A percentile compares a stretch with the other conserved stretches of the same genome.
phyloP scores from a whole-genome alignment of 2,329 filamentous ascomycete genomes.

The Byssochlamys sp. region DNA sequence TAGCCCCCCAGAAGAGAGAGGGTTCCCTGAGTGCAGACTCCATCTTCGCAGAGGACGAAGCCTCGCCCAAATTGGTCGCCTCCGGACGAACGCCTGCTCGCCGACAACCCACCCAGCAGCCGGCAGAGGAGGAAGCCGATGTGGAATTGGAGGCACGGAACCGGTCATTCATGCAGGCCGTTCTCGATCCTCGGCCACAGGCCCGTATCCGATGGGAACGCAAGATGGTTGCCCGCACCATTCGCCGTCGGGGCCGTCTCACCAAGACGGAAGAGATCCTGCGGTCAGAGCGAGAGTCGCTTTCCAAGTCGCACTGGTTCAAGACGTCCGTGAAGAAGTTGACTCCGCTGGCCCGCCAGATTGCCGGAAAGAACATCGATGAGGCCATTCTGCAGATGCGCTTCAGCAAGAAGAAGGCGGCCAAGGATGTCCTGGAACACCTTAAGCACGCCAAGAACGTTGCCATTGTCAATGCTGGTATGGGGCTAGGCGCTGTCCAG shows the following conservation, averaged over 20 bases:
- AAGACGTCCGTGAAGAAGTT: constrained; percentile 90
- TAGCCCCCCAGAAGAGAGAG: constrained; percentile 23
- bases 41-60: constrained; percentile 33
- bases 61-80: constrained; percentile 14
- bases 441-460: constrained; percentile 71
- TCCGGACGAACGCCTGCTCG: constrained; percentile 17
- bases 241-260: constrained; percentile 59
- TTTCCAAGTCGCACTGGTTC: constrained; percentile 59
- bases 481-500: constrained; percentile 56
- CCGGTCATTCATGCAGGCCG: constrained; percentile 48
- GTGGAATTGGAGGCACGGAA: constrained; percentile 31
- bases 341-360: constrained; percentile 72
- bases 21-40: constrained; percentile 29
- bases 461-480: constrained; percentile 69
- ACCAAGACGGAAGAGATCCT: constrained; percentile 58
- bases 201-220: constrained; percentile 67
- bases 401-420: constrained; percentile 88
- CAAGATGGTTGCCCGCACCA: constrained; percentile 69
- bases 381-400: constrained; percentile 92
- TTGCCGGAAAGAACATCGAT: constrained; percentile 83
- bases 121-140: constrained; percentile 5
- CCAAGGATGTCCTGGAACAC: constrained; percentile 67
- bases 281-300: constrained; percentile 51
- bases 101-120: constrained; percentile 10
- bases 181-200: constrained; percentile 65